Percentiles rank a stretch among this genome's conserved stretches.
Conservation (phyloP, 1,284 basidiomycete species). For the Thecaphora thlaspeos region DNA sequence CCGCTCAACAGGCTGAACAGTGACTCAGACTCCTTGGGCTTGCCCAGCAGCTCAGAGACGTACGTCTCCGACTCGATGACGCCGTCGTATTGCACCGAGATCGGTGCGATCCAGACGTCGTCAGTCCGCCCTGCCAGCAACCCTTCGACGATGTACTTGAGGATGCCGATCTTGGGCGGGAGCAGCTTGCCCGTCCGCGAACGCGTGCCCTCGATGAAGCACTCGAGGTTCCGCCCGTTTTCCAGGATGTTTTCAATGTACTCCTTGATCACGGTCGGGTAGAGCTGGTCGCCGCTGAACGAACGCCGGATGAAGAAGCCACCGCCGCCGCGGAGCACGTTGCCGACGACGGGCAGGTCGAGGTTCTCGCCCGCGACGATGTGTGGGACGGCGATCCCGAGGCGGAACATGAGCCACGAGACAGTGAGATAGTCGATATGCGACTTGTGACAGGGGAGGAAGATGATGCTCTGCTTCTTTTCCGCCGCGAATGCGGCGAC, state of each 20-base stretch:
- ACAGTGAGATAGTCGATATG: slow-evolving; percentile 57
- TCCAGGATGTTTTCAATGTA: slow-evolving; percentile 58
- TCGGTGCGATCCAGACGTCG: slow-evolving; percentile 58
- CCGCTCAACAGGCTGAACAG: slow-evolving; percentile 56
- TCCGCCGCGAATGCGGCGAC: slow-evolving; percentile 53
- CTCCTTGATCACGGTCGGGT: slow-evolving; percentile 58
- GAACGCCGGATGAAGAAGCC: slow-evolving; percentile 58
- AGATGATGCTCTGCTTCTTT: slow-evolving; percentile 56
- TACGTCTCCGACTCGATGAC: slow-evolving; percentile 59
- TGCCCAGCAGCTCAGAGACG: slow-evolving; percentile 58
- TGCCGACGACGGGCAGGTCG: slow-evolving; percentile 55
- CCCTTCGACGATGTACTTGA: slow-evolving; percentile 59
- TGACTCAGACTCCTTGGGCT: slow-evolving; percentile 59
- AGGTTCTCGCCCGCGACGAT: slow-evolving; percentile 59
- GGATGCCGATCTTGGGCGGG: slow-evolving; percentile 58
- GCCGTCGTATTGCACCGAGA: slow-evolving; percentile 59
- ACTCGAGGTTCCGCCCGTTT: slow-evolving; percentile 56
- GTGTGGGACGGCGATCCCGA: slow-evolving; percentile 57
- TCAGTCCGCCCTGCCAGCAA: slow-evolving; percentile 49
- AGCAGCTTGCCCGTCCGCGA: slow-evolving; percentile 59
- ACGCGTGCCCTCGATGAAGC: slow-evolving; percentile 58
- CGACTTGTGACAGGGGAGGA: slow-evolving; percentile 59
- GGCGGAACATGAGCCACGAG: slow-evolving; percentile 55
- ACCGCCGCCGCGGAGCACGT: slow-evolving; percentile 56
- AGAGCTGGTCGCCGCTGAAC: slow-evolving; percentile 57